Percentiles rank a stretch among this genome's conserved stretches.
Conservation (phyloP, 371 early-diverging fungal species). For the Choanephora cucurbitarum region DNA sequence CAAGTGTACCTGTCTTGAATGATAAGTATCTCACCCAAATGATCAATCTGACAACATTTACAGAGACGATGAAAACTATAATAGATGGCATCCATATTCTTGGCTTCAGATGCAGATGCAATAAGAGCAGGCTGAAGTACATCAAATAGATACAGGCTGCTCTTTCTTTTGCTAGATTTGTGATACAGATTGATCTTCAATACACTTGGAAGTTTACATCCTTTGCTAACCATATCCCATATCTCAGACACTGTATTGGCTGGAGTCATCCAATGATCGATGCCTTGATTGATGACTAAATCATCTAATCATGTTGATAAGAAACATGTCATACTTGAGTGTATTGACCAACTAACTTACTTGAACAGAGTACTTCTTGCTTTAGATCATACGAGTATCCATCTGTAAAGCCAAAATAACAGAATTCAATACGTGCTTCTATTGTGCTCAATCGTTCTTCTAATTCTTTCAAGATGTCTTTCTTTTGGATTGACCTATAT, state of each 20-base stretch:
- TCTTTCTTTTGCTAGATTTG: background rate
- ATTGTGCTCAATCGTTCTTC: background rate
- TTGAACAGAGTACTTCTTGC: background rate
- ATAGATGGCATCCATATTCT: background rate
- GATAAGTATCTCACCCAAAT: no score
- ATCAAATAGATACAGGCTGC: conserved; percentile 1
- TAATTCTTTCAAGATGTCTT: background rate
- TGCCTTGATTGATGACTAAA: conserved; percentile 1
- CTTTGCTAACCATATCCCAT: conserved; percentile 11
- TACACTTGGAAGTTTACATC: conserved; percentile 12
- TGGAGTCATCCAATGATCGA: conserved; percentile 8
- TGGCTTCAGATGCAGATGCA: background rate
- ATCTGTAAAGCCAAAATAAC: conserved; percentile 15
- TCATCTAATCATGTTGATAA: background rate
- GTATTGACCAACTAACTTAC: background rate
- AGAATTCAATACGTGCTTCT: conserved; percentile 1
- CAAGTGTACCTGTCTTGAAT: background rate
- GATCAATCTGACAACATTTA: no score
- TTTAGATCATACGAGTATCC: conserved; percentile 9
- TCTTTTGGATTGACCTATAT: background rate
- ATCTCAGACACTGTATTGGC: conserved; percentile 5
- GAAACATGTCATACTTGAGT: no score
- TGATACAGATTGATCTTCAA: conserved; percentile 6
- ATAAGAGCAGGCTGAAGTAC: conserved; percentile 1
- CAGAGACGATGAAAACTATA: background rate